Percentiles rank a stretch among this genome's conserved stretches.
Conservation (phyloP, 306 rosid species). For the Castanopsis chinensis region DNA sequence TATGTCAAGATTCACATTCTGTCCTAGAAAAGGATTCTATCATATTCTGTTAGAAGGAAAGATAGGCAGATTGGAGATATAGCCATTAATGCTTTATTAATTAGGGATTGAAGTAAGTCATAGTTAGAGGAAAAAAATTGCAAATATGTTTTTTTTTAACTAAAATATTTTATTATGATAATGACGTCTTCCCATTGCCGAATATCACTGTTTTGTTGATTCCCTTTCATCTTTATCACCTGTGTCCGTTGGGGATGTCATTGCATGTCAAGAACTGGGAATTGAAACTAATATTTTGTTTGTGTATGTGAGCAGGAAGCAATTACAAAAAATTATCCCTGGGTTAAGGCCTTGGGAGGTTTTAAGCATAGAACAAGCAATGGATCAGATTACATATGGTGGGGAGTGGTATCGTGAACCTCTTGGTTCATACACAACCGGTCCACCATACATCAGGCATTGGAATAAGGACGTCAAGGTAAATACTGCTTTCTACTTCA, state of each 20-base stretch:
- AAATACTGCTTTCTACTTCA: slow-evolving; percentile 19
- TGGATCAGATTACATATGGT: slow-evolving; percentile 69
- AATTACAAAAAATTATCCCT: slow-evolving; percentile 64
- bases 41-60: neutral
- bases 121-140: neutral
- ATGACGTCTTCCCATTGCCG: neutral
- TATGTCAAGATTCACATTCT: neutral
- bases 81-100: neutral
- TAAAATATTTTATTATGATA: neutral
- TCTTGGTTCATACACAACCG: slow-evolving; percentile 68
- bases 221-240: neutral
- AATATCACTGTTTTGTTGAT: neutral
- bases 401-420: slow-evolving; percentile 87
- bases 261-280: neutral
- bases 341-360: slow-evolving; percentile 98
- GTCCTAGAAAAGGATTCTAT: neutral
- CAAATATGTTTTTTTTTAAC: neutral
- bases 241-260: neutral
- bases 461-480: slow-evolving; percentile 69
- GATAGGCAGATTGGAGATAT: neutral
- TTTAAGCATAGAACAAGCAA: slow-evolving; percentile 91
- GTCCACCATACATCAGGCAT: slow-evolving; percentile 69
- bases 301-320: slow-evolving; percentile 36
- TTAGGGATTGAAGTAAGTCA: neutral
- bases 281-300: neutral